Evolutionary conservation across 2,329 filamentous ascomycete genomes (phyloP), one percentile per base, ranked within the genome.

Genomic region (Pochonia chlamydosporia): DNA sequence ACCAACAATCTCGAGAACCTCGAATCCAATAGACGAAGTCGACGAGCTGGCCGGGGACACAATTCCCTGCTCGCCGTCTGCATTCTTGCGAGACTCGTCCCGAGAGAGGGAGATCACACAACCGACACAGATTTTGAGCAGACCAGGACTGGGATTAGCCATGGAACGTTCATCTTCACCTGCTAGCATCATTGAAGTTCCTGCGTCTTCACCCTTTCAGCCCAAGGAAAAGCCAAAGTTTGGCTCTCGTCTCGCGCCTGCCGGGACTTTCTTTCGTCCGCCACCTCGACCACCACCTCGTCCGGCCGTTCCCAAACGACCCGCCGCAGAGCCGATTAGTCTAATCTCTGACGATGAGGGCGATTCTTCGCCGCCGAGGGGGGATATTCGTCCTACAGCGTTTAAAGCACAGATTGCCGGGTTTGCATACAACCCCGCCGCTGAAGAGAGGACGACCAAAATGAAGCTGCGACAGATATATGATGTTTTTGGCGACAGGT

Each of bases 121-220:
- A 51, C 64, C 72, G 0, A 76, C 72, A 1, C 73, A 78, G 51
- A 60, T 77, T 14, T 60, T 76, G 18, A 63, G 66, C 42, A 67
- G 67, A 3, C 65, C 68, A 1, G 62, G 61, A 3, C 63, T 73
- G 26, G 52, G 20, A 33, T 35, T 53, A 2, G 46, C 59, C 2
- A 46, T 59, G 25, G 52, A 57, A 10, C 33, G n/a, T 39, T 67
- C 67, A 21, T 72, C 74, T 7, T 76, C 76, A 0, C 70, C 71
- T 8, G 56, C 65, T 23, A 69, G 71, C 28, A 58, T 71, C 16
- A 62, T 96, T 47, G 91, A 96, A 64, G 91, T 96, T 3, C 84
- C 85, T 25, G 88, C 89, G n/a, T 96, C 91, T 3, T 96, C 92
- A 1, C 91, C 90, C 2, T 75, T 84, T 48, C 77, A 56, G 57